These are phyloP conservation scores for Gastrodia elata DNA, from an alignment of 106 monocot genomes.

Conservation along the genomic window DNA sequence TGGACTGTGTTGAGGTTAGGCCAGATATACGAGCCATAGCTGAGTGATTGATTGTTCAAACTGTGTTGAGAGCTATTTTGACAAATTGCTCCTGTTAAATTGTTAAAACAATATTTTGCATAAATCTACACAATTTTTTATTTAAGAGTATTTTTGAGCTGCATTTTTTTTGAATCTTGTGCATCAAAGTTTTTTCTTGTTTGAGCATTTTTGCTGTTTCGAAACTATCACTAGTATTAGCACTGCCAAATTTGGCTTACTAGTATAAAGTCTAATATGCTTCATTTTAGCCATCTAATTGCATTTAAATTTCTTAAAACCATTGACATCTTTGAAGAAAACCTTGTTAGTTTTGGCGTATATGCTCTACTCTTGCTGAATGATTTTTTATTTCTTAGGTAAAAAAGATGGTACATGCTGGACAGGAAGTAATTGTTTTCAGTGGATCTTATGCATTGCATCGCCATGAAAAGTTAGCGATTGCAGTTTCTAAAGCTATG, in stretches of 20 bases:
- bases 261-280: background rate
- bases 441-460: constrained; percentile 92
- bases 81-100: too few species aligned
- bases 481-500: constrained; percentile 94
- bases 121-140: too few species aligned
- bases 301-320: background rate
- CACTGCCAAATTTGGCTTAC: background rate
- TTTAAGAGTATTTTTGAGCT: too few species aligned
- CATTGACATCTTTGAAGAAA: background rate
- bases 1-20: too few species aligned
- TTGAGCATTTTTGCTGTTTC: background rate
- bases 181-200: background rate
- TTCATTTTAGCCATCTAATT: background rate
- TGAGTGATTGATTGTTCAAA: too few species aligned
- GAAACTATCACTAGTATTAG: background rate
- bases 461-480: constrained; percentile 88
- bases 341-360: background rate
- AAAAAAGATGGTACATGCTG: constrained; percentile 81
- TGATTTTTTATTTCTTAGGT: constrained; percentile 35
- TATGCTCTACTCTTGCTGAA: background rate
- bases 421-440: constrained; percentile 75
- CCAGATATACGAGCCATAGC: too few species aligned
- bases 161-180: background rate
- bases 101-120: too few species aligned
- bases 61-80: too few species aligned